These are phyloP conservation scores for Phyllosticta citrichinensis DNA, from an alignment of 2,329 filamentous ascomycete genomes.

Conservation along the genomic window DNA sequence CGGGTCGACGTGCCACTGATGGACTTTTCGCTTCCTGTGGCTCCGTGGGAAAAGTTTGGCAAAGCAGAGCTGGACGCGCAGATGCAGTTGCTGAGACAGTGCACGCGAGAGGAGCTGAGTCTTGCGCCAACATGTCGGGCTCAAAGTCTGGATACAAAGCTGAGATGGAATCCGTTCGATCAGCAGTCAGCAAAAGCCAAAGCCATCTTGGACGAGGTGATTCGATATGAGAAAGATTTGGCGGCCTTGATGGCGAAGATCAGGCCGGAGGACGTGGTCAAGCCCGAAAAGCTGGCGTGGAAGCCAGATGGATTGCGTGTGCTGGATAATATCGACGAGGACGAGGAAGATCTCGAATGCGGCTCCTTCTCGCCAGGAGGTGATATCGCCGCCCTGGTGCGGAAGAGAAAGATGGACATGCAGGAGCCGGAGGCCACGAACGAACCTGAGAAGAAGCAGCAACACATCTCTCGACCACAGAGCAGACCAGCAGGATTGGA, in stretches of 20 bases:
- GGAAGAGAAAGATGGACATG: slow-evolving; percentile 29
- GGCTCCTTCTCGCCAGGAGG: slow-evolving; percentile 15
- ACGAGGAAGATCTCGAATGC: slow-evolving; percentile 25
- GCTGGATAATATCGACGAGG: slow-evolving; percentile 28
- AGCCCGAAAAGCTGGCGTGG: slow-evolving; percentile 35
- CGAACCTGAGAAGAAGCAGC: background rate
- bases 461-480: background rate
- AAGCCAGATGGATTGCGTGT: slow-evolving; percentile 40
- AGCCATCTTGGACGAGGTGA: slow-evolving; percentile 27
- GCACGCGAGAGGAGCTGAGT: slow-evolving; percentile 18
- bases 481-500: background rate
- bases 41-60: slow-evolving; percentile 39
- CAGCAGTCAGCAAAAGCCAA: slow-evolving; percentile 28
- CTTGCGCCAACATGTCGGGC: slow-evolving; percentile 26
- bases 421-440: slow-evolving; percentile 4
- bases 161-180: slow-evolving; percentile 41
- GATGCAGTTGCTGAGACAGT: background rate
- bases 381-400: slow-evolving; percentile 29
- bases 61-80: slow-evolving; percentile 22
- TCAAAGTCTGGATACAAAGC: slow-evolving; percentile 27
- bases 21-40: slow-evolving; percentile 30
- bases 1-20: slow-evolving; percentile 41
- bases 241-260: slow-evolving; percentile 27
- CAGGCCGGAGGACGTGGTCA: slow-evolving; percentile 23
- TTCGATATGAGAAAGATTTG: slow-evolving; percentile 32